phyloP scores from a whole-genome alignment of 495 filamentous ascomycete species.

The Xylaria cubensis region DNA sequence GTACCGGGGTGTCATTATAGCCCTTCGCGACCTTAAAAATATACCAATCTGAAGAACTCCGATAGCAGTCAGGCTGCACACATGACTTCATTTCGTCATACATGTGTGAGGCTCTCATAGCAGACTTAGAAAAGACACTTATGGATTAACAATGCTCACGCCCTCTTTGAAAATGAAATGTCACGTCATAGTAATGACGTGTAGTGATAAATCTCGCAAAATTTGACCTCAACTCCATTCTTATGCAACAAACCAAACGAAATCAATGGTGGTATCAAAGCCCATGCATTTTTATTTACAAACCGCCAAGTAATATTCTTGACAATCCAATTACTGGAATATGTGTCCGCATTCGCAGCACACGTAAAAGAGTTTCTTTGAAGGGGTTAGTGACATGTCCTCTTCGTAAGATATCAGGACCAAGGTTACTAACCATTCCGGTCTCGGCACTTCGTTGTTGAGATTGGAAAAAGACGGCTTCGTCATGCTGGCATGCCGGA shows the following conservation, averaged over 20 bases:
- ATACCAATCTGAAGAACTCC: slow-evolving; percentile 23
- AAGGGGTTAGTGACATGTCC: slow-evolving; percentile 34
- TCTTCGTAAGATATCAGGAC: slow-evolving; percentile 13
- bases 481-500: slow-evolving; percentile 79
- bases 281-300: slow-evolving; percentile 27
- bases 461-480: slow-evolving; percentile 97
- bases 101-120: slow-evolving; percentile 19
- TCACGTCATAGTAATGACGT: background rate
- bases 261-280: slow-evolving; percentile 29
- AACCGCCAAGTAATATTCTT: background rate
- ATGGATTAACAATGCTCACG: background rate
- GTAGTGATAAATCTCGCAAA: slow-evolving; percentile 12
- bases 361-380: slow-evolving; percentile 95
- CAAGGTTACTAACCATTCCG: slow-evolving; percentile 79
- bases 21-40: slow-evolving; percentile 12
- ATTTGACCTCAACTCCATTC: slow-evolving; percentile 35
- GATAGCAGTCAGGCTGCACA: slow-evolving; percentile 4
- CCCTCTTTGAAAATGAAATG: background rate
- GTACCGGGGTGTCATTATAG: slow-evolving; percentile 5
- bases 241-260: slow-evolving; percentile 32
- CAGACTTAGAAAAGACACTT: background rate
- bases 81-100: slow-evolving; percentile 8
- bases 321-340: slow-evolving; percentile 60
- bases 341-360: slow-evolving; percentile 92
- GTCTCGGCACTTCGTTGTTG: slow-evolving; percentile 96